phyloP scores from a whole-genome alignment of 805 yeast genomes.

The Candida loeiensis region DNA sequence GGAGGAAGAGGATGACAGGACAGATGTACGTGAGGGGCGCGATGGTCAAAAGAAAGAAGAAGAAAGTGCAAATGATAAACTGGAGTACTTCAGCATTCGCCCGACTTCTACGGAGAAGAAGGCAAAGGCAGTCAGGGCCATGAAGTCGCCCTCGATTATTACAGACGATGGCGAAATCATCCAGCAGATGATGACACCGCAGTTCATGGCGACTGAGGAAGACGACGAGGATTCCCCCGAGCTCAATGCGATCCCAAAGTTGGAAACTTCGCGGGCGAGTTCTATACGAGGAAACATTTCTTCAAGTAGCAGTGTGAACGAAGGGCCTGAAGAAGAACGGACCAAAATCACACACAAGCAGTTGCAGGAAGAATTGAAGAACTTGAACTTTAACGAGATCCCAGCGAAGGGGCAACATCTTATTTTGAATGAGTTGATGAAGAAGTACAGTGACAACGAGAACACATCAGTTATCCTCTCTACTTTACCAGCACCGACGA shows the following conservation, averaged over 20 bases:
- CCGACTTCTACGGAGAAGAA: conserved; percentile 3
- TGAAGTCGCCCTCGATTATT: conserved; percentile 33
- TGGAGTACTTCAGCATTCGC: conserved; percentile 4
- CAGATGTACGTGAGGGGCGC: background rate
- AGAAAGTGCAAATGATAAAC: background rate
- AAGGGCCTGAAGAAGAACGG: conserved; percentile 9
- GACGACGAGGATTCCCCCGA: conserved; percentile 11
- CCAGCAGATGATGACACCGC: conserved; percentile 33
- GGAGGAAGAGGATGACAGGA: conserved; percentile 6
- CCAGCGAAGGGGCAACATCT: conserved; percentile 91
- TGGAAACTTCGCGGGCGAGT: conserved; percentile 1
- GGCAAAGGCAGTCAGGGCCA: conserved; percentile 3
- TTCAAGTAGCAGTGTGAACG: conserved; percentile 6
- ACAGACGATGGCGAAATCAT: conserved; percentile 35
- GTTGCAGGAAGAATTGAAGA: conserved; percentile 35
- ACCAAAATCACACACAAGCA: conserved; percentile 29
- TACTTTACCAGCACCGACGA: conserved; percentile 83
- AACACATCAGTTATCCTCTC: conserved; percentile 75
- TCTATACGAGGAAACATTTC: background rate
- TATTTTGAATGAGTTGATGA: conserved; percentile 84
- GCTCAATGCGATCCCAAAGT: conserved; percentile 4
- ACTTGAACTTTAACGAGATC: conserved; percentile 69
- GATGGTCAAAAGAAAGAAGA: background rate
- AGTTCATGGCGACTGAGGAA: conserved; percentile 26
- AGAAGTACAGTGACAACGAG: conserved; percentile 46